Conservation (phyloP, 345 rosid genomes). For the Salix exigua region DNA sequence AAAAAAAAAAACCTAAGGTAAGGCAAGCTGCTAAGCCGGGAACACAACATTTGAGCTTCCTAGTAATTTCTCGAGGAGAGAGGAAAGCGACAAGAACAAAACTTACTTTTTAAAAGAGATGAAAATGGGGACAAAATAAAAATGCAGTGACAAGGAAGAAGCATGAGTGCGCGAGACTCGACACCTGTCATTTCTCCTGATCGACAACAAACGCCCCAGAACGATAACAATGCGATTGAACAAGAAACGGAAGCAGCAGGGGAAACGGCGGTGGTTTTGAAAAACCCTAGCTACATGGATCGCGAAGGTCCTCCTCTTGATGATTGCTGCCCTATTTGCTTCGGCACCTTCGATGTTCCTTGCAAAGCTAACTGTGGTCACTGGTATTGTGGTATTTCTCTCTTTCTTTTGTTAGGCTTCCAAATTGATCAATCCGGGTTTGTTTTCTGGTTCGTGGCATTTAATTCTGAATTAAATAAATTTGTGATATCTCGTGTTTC, state of each 20-base stretch:
- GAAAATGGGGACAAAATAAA: neutral
- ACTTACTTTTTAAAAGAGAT: neutral
- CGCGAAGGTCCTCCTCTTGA: slow-evolving; percentile 54
- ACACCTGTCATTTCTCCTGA: neutral
- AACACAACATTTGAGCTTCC: neutral
- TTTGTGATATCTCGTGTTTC: too few relatives aligned
- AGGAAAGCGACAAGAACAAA: neutral
- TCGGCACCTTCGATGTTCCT: slow-evolving; percentile 58
- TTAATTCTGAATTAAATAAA: too few relatives aligned
- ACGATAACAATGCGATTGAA: neutral
- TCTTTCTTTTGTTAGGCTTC: neutral
- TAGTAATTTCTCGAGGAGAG: neutral
- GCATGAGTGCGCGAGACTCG: neutral
- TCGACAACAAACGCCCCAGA: neutral
- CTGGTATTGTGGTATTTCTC: slow-evolving; percentile 76
- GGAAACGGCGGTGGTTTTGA: slow-evolving; percentile 21
- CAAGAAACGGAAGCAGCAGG: neutral
- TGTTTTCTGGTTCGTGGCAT: too few relatives aligned
- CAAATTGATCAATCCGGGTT: too few relatives aligned
- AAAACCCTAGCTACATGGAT: slow-evolving; percentile 4
- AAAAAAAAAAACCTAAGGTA: neutral
- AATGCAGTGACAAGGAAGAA: neutral
- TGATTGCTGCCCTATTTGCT: slow-evolving; percentile 83
- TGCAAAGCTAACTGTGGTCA: slow-evolving; percentile 80
- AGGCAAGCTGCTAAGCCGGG: neutral